Evolutionary conservation across 2,329 filamentous ascomycete species (phyloP).

Genomic region (Alternaria sp.): DNA sequence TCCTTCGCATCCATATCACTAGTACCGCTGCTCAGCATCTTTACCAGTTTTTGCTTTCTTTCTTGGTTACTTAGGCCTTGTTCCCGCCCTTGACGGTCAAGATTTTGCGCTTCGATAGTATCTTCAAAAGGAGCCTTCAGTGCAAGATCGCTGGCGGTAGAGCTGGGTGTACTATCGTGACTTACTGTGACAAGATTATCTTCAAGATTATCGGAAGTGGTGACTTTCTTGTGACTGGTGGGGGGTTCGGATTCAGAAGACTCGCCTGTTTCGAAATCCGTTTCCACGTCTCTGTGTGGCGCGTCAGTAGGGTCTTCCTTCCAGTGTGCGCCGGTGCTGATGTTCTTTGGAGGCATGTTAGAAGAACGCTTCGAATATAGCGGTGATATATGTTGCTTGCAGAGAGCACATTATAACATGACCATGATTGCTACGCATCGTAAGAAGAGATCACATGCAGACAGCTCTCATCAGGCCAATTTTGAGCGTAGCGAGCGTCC

Average conservation of each 20-base stretch:
- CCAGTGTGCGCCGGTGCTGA: background rate
- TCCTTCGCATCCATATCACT: background rate
- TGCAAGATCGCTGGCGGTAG: background rate
- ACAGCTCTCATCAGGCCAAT: background rate
- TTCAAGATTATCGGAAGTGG: background rate
- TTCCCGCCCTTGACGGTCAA: background rate
- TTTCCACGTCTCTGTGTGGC: background rate
- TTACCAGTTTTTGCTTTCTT: background rate
- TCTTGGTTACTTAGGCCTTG: background rate
- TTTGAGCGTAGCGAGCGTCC: background rate
- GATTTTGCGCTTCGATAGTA: background rate
- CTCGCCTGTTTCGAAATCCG: background rate
- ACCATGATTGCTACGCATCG: background rate
- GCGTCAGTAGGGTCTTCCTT: background rate
- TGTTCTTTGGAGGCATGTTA: background rate
- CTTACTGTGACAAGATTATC: background rate
- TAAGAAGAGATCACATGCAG: background rate
- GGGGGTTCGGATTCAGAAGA: background rate
- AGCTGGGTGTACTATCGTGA: background rate
- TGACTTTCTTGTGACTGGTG: background rate
- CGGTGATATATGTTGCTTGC: background rate
- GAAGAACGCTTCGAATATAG: background rate
- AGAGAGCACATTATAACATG: background rate
- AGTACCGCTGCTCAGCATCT: background rate
- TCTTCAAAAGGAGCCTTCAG: background rate